Percentiles rank a stretch among this genome's conserved stretches.
phyloP scores from a whole-genome alignment of 2,329 filamentous ascomycete species.

The Cercospora sesami region DNA sequence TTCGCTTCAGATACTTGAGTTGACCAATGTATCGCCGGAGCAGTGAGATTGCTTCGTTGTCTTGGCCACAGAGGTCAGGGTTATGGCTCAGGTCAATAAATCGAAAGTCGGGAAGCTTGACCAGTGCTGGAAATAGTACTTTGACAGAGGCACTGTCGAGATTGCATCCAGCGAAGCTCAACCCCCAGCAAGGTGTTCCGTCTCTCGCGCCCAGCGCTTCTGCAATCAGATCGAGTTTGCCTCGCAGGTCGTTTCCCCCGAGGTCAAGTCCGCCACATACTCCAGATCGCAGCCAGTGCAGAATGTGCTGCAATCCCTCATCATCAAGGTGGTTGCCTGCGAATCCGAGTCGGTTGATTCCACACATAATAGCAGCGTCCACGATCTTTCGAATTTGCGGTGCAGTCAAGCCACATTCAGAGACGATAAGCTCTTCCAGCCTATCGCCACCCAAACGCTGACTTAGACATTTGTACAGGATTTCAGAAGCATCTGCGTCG shows the following conservation, averaged over 20 bases:
- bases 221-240: slow-evolving; percentile 49
- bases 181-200: slow-evolving; percentile 66
- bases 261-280: slow-evolving; percentile 86
- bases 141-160: slow-evolving; percentile 71
- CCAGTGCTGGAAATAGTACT: slow-evolving; percentile 71
- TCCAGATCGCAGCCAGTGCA: slow-evolving; percentile 71
- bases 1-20: slow-evolving; percentile 72
- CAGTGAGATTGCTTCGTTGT: slow-evolving; percentile 45
- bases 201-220: slow-evolving; percentile 50
- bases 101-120: slow-evolving; percentile 69
- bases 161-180: slow-evolving; percentile 85
- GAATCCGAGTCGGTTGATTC: slow-evolving; percentile 75
- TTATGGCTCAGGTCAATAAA: slow-evolving; percentile 95
- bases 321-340: slow-evolving; percentile 77
- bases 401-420: slow-evolving; percentile 71
- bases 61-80: slow-evolving; percentile 64
- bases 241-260: slow-evolving; percentile 73
- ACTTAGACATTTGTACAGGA: slow-evolving; percentile 73
- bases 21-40: slow-evolving; percentile 83
- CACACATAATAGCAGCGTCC: slow-evolving; percentile 77
- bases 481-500: slow-evolving; percentile 57
- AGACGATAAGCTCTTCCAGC: slow-evolving; percentile 80
- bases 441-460: slow-evolving; percentile 73
- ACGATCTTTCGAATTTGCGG: slow-evolving; percentile 73
- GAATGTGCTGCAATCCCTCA: slow-evolving; percentile 72